Percentiles rank a stretch among this genome's conserved stretches.
Evolutionary conservation across 2,329 filamentous ascomycete species (phyloP).

Genomic region (Sporothrix dimorphospora): DNA sequence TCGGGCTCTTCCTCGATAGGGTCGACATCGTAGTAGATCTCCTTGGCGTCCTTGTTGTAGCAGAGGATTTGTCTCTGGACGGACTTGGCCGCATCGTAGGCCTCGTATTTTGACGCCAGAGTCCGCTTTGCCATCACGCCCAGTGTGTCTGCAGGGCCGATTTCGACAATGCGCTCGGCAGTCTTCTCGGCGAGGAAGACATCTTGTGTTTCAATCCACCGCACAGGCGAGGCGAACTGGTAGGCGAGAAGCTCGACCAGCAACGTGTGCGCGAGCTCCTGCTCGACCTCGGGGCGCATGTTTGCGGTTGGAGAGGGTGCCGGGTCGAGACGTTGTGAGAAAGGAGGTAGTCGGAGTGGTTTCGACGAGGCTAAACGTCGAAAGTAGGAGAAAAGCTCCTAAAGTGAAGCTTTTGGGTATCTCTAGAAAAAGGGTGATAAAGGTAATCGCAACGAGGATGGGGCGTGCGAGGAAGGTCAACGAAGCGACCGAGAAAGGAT

Average conservation of each 20-base stretch:
- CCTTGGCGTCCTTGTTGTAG: conserved; percentile 99
- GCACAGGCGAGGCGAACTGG: conserved; percentile 96
- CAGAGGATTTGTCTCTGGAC: conserved; percentile 96
- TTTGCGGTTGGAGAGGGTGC: conserved; percentile 39
- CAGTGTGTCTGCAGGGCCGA: conserved; percentile 94
- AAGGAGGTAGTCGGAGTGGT: background rate
- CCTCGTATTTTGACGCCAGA: conserved; percentile 95
- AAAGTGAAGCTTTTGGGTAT: conserved; percentile 29
- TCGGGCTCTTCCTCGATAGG: conserved; percentile 89
- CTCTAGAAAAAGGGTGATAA: conserved; percentile 18
- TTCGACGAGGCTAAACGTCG: background rate
- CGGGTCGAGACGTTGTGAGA: background rate
- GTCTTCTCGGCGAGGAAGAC: conserved; percentile 95
- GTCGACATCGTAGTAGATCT: conserved; percentile 99
- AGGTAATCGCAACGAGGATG: background rate
- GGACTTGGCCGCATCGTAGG: conserved; percentile 95
- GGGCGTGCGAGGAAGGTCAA: background rate
- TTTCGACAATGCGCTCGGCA: conserved; percentile 95
- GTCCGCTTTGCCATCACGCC: conserved; percentile 98
- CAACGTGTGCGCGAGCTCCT: conserved; percentile 97
- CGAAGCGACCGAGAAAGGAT: background rate
- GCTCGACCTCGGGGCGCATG: conserved; percentile 98
- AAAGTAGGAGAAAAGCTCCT: conserved; percentile 12
- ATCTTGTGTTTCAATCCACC: conserved; percentile 99
- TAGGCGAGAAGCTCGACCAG: conserved; percentile 98